phyloP scores from a whole-genome alignment of 2,329 filamentous ascomycete genomes.

The Neocucurbitaria cava region DNA sequence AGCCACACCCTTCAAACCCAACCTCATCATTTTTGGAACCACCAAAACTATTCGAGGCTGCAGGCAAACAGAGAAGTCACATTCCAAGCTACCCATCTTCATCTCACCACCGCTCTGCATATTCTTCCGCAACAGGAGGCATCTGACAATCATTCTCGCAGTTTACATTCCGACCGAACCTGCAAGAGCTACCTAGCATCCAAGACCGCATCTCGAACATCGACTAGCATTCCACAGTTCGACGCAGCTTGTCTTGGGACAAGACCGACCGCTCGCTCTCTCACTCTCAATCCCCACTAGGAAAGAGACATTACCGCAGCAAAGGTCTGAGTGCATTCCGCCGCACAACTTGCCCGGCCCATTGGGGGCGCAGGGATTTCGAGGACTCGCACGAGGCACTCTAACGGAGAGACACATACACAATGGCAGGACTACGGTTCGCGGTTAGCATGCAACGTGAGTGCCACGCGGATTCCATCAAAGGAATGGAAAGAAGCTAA shows the following conservation, averaged over 20 bases:
- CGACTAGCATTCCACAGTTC: constrained; percentile 26
- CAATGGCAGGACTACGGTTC: constrained; percentile 59
- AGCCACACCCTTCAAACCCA: constrained; percentile 37
- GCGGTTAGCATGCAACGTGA: constrained; percentile 59
- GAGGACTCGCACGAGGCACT: constrained; percentile 29
- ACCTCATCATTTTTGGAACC: constrained; percentile 41
- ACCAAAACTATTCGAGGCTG: constrained; percentile 42
- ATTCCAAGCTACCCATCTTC: constrained; percentile 45
- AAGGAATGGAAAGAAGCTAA: constrained; percentile 35
- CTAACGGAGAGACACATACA: constrained; percentile 36
- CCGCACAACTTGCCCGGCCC: constrained; percentile 46
- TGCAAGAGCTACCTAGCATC: constrained; percentile 36
- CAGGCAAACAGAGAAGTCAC: constrained; percentile 35
- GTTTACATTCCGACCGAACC: constrained; percentile 40
- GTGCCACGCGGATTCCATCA: constrained; percentile 18
- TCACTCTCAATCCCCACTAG: neutral
- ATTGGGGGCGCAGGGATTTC: constrained; percentile 50
- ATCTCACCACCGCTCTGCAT: constrained; percentile 26
- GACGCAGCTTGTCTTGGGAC: constrained; percentile 25
- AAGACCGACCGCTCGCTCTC: neutral
- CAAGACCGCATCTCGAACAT: constrained; percentile 21
- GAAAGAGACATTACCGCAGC: constrained; percentile 16
- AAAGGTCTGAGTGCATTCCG: constrained; percentile 42
- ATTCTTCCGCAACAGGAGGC: constrained; percentile 26
- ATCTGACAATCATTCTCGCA: constrained; percentile 43